Evolutionary conservation across 768 basidiomycete species (phyloP).

Genomic region (Phaeotremella fagi): DNA sequence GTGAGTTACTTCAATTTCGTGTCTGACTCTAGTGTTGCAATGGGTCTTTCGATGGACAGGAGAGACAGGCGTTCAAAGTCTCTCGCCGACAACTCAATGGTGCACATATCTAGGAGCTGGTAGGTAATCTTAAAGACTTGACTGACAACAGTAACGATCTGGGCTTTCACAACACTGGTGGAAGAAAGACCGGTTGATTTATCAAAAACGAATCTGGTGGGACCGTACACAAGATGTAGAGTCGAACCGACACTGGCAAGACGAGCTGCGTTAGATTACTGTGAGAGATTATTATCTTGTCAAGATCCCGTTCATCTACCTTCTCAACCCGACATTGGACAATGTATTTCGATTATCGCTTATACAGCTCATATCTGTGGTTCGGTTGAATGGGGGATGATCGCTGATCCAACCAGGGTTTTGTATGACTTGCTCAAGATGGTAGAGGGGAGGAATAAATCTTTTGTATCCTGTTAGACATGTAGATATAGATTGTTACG

Average conservation of each 20-base stretch:
- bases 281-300: constrained; percentile 3
- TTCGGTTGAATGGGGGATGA: constrained; percentile 6
- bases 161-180: constrained; percentile 5
- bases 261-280: constrained; percentile 2
- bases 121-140: not conserved
- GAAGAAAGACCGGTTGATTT: not conserved
- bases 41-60: constrained; percentile 4
- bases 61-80: not conserved
- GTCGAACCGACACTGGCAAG: constrained; percentile 6
- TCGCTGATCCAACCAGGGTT: constrained; percentile 4
- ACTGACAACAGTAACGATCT: not conserved
- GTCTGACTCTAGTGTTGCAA: constrained; percentile 5
- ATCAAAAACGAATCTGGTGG: not conserved
- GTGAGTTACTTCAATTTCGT: not conserved
- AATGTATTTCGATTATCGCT: constrained; percentile 3
- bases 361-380: constrained; percentile 8
- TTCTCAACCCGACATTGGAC: not conserved
- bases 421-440: constrained; percentile 5
- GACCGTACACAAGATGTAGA: constrained; percentile 1
- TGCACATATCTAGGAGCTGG: not conserved
- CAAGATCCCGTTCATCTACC: constrained; percentile 7
- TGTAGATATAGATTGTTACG: not conserved
- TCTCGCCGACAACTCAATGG: constrained; percentile 2
- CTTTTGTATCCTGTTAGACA: constrained; percentile 3
- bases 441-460: not conserved